A percentile compares a stretch with the other conserved stretches of the same genome.
Evolutionary conservation across 2,329 filamentous ascomycete species (phyloP).

Genomic region (Cordyceps cicadae): DNA sequence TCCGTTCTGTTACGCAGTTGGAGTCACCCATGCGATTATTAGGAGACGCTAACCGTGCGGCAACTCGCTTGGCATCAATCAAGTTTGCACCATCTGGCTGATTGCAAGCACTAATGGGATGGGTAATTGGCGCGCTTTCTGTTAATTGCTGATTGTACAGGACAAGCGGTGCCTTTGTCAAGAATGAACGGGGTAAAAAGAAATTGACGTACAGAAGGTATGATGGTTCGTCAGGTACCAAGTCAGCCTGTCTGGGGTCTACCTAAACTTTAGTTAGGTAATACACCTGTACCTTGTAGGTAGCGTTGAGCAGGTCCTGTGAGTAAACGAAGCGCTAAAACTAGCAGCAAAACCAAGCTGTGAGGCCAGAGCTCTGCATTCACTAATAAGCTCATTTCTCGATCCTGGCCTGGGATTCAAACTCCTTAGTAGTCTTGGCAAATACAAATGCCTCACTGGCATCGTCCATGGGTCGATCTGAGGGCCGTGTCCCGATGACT

Average conservation of each 20-base stretch:
- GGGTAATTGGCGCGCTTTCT: background rate
- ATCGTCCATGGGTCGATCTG: too few relatives aligned
- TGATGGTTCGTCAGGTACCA: background rate
- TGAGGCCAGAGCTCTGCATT: background rate
- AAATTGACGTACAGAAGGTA: too few relatives aligned
- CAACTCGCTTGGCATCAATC: slow-evolving; percentile 2
- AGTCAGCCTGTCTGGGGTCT: background rate
- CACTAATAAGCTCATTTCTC: background rate
- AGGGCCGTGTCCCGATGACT: background rate
- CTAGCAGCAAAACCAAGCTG: background rate
- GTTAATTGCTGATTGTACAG: background rate
- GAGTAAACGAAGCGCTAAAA: slow-evolving; percentile 1
- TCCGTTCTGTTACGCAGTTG: background rate
- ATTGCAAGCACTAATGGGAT: background rate
- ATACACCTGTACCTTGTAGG: too few relatives aligned
- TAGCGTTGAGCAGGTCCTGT: background rate
- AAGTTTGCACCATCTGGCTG: background rate
- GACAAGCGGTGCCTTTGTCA: background rate
- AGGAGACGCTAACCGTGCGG: slow-evolving; percentile 1
- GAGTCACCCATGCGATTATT: background rate
- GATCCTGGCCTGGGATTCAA: background rate
- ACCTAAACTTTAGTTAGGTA: too few relatives aligned
- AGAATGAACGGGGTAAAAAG: background rate
- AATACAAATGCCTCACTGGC: too few relatives aligned
- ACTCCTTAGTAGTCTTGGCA: background rate